Evolutionary conservation across 345 rosid genomes (phyloP), one percentile per base, ranked within the genome.

Genomic region (Bruguiera gymnorhiza): DNA sequence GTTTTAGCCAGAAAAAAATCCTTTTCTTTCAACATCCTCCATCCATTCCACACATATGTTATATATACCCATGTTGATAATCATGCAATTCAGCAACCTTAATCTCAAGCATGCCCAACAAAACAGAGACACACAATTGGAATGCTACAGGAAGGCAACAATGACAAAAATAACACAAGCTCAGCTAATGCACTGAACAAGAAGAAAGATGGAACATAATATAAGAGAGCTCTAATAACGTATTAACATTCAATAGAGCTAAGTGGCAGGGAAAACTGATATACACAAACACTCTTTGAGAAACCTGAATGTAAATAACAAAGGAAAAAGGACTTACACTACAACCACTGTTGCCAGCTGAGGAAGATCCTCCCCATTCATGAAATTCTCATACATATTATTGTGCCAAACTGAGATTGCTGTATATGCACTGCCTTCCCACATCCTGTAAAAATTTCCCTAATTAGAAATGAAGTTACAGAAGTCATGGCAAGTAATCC

Each of bases 391-490:
- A 30, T 68, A 69, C 78, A 91, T 77, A 75, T 85, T 60, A 68
- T 91, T 88, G 57, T 92, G 81, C 99, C 97, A 95, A 68, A 92
- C 78, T 36, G 93, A 90, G 63, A 92, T 53, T 43, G 99, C 88
- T 6, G 93, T 82, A 69, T 73, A 87, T 73, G 88, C 87, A 71
- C 88, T 83, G 65, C 97, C 99, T 84, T 89, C 96, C 85, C 88
- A 95, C 92, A 92, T 86, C 80, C 99, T 95, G 86, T 37, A 73
- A 75, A 39, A 76, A 73, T 31, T 71, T 69, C 24, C 53, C 63
- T 76, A 26, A 63, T 77, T 50, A 78, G 72, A 15, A 67, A 39
- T 76, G 21, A 67, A 70, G 67, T 13, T 56, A 24, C 21, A 66
- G 70, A 67, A 72, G 32, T 26, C 54, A 67, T 62, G 62, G 34